These are phyloP conservation scores for Leptomonas seymouri DNA, from an alignment of 208 protist genomes.

Conservation along the genomic window DNA sequence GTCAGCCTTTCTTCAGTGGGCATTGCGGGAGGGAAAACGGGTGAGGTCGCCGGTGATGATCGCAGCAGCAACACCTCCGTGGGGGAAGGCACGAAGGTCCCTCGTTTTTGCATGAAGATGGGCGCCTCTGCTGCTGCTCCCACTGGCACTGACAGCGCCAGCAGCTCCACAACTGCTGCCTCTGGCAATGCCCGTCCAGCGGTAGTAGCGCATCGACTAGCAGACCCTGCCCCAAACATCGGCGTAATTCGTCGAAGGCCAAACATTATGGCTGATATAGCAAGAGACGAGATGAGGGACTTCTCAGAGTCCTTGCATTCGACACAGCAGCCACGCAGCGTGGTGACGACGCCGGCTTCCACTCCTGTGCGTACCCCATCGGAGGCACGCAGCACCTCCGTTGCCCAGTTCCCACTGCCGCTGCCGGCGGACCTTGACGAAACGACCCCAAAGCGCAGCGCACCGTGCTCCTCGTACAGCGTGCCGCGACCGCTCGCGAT, in stretches of 20 bases:
- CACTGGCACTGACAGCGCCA: too few relatives aligned
- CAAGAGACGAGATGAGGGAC: neutral
- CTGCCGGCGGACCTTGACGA: neutral
- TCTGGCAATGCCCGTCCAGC: neutral
- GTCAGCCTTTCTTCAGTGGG: neutral
- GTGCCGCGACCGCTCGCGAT: constrained; percentile 4
- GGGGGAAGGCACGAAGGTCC: neutral
- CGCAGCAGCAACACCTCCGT: constrained; percentile 12
- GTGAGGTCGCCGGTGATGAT: neutral
- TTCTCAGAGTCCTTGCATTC: neutral
- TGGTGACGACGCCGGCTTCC: neutral
- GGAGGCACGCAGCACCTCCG: neutral
- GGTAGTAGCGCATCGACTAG: neutral
- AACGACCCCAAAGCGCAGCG: neutral
- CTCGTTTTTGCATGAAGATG: neutral
- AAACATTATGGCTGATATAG: neutral
- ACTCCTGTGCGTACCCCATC: neutral
- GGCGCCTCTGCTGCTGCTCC: neutral
- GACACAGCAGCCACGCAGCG: constrained; percentile 4
- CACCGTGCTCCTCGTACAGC: neutral
- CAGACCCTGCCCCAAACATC: constrained; percentile 12
- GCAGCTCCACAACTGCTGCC: neutral
- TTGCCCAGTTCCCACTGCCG: neutral
- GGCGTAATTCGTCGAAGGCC: neutral
- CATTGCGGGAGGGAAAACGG: neutral